Base-by-base conservation (phyloP, 164 flowering plant species). In the Magnolia sinica region DNA sequence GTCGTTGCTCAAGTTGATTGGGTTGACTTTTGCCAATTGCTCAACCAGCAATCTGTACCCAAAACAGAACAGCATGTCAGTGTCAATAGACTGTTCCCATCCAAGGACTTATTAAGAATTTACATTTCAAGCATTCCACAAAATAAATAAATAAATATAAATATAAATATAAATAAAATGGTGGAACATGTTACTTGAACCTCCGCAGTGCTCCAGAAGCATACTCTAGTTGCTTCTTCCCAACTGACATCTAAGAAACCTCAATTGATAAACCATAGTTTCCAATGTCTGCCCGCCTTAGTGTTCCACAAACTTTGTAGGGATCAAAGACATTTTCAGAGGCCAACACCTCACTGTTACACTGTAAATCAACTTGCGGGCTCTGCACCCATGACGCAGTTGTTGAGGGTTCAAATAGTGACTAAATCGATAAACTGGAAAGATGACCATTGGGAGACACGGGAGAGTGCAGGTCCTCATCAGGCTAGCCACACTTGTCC, bases 231-330 rank as follows among this genome's bases (percentile, higher is more conserved):
- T 90, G 89, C 27, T 24, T 24, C 27, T 24, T 24, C 27, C 27
- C 27, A 24, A 24, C 27, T 24, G 27, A 24, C 27, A 75, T 88
- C 83, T 84, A 88, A 87, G 93, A 90, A 80, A 92, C 93, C 82
- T 90, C 94, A 73, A 78, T 76, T 71, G 90, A 89, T 50, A 71
- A 83, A 23, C 88, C 81, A 74, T 92, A 92, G 69, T 55, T 86
- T 76, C 97, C 97, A 69, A 89, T 87, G 61, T 89, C 89, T 24
- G 83, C 89, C 94, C 92, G 90, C 73, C 91, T 87, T 70, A 92
- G 82, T 78, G 90, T 92, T 61, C 94, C 94, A 67, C 82, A 87
- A 20, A 90, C 92, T 79, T 79, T 85, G 52, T 90, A 92, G 19
- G 94, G 93, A 84, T 92, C 97, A 82, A 80, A 89, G 50, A 74